These are phyloP conservation scores for Tricladium varicosporioides DNA, from an alignment of 2,329 filamentous ascomycete genomes.

Conservation along the genomic window DNA sequence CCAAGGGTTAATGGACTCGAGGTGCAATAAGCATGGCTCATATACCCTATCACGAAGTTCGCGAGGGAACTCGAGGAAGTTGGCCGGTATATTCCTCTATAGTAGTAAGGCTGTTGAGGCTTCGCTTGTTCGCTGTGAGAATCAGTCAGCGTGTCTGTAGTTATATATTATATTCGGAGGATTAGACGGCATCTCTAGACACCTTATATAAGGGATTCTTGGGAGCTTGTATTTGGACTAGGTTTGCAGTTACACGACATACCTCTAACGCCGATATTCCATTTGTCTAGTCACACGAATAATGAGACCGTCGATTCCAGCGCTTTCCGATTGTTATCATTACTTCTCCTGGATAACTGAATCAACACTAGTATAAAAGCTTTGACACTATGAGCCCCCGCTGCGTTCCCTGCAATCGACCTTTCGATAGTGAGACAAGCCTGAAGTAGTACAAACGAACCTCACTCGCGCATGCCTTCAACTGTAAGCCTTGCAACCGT, in stretches of 20 bases:
- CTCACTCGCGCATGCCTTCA: constrained; percentile 17
- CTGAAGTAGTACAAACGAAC: constrained; percentile 19
- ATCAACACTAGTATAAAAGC: constrained; percentile 17
- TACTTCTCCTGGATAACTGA: constrained; percentile 18
- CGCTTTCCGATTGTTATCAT: constrained; percentile 15
- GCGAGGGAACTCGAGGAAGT: constrained; percentile 8
- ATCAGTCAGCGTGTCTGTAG: neutral
- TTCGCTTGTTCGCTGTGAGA: neutral
- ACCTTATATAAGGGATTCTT: too few species aligned
- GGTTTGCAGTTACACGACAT: too few species aligned
- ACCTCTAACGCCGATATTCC: too few species aligned
- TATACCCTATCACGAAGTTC: constrained; percentile 12
- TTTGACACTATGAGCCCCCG: constrained; percentile 20
- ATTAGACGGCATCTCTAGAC: too few species aligned
- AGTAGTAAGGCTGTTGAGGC: neutral
- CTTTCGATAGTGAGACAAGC: constrained; percentile 20
- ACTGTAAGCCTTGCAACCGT: constrained; percentile 20
- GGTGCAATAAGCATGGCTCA: constrained; percentile 1
- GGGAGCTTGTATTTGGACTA: too few species aligned
- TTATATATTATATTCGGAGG: too few species aligned
- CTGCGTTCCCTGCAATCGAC: constrained; percentile 22
- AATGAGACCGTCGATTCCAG: constrained; percentile 11
- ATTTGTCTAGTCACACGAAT: too few species aligned
- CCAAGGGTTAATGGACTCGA: constrained; percentile 1
- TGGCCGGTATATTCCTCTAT: constrained; percentile 2